Base-by-base conservation (phyloP, 1,284 basidiomycete genomes). In the Chalciporus sp. region DNA sequence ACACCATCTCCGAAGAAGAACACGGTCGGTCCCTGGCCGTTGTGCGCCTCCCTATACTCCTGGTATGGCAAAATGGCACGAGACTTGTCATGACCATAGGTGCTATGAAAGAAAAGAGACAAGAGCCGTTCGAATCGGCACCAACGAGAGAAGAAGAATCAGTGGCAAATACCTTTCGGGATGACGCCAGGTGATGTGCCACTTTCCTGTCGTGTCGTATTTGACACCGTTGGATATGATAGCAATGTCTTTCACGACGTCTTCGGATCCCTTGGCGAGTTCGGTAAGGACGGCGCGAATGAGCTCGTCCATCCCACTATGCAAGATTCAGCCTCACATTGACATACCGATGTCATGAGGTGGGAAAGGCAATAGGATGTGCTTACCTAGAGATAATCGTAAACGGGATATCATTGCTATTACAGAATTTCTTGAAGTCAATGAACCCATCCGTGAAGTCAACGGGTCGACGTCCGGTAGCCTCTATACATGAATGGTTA, bases 1-100 rank as follows among this genome's bases (percentile, higher is more conserved):
- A 96, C 95, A 43, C 95, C 95, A 68, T 98, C 95, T 1, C 95
- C 95, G 61, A 95, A 95, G 82, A 96, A 97, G 74, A 97, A 95
- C 16, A 95, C 76, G 1, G 83, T 88, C 3, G 95, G 95, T 14
- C 86, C 84, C 53, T 40, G 58, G 6, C 84, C 70, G 3, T 79
- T 67, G 40, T 95, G 79, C 29, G 79, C 73, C 20, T 85, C 78
- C 55, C 64, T 56, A 4, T 67, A 51, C 29, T 52, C 57, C 28
- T 7, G 60, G 75, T 97, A 98, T 0, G 92, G 94, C 33, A 94
- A 76, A 63, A 97, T 96, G 12, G 93, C 90, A 63, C 88, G 88
- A 16, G 89, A 92, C 75, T 97, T 97, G 76, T 98, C 95, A 69
- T 98, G 95, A 1, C 95, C 95, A 64, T 84, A 97, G 1, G 83